Percentiles rank a stretch among this genome's conserved stretches.
Conservation (phyloP, 2,329 filamentous ascomycete species). For the Hymenoscyphus linearis region DNA sequence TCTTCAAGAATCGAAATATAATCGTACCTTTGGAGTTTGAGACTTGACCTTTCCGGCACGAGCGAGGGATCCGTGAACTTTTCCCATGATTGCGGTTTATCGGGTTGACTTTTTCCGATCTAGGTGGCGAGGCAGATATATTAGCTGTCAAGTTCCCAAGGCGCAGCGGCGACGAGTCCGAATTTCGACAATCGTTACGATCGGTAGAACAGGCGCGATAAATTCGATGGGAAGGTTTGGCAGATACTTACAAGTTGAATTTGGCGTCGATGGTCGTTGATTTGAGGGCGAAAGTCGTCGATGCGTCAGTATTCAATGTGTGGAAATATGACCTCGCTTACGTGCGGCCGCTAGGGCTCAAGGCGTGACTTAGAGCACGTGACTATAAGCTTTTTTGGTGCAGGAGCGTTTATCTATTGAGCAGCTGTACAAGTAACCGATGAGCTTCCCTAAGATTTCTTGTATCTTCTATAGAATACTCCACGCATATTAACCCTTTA, state of each 20-base stretch:
- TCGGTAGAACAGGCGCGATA: not conserved
- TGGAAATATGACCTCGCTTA: conserved; percentile 13
- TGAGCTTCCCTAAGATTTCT: not conserved
- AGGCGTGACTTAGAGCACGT: not conserved
- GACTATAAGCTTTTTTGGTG: not conserved
- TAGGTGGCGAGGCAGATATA: conserved; percentile 19
- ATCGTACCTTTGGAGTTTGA: conserved; percentile 81
- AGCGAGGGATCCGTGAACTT: conserved; percentile 90
- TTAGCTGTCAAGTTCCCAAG: conserved; percentile 15
- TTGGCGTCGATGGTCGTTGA: conserved; percentile 10
- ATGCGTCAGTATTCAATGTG: conserved; percentile 8
- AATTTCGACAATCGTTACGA: not conserved
- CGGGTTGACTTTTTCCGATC: conserved; percentile 27
- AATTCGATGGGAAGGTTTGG: not conserved
- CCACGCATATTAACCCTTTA: not conserved
- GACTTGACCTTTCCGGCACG: conserved; percentile 98
- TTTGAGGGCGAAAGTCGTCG: conserved; percentile 10
- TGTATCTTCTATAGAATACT: not conserved
- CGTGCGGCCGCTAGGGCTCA: not conserved
- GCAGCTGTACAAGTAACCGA: too few species aligned
- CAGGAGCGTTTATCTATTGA: too few species aligned
- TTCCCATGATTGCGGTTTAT: conserved; percentile 67
- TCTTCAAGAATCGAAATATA: conserved; percentile 15
- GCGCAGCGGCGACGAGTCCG: not conserved
- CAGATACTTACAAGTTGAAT: conserved; percentile 17